A percentile compares a stretch with the other conserved stretches of the same genome.
These are phyloP conservation scores for Diplocarpon rosae DNA, from an alignment of 2,329 filamentous ascomycete genomes.

Conservation along the genomic window DNA sequence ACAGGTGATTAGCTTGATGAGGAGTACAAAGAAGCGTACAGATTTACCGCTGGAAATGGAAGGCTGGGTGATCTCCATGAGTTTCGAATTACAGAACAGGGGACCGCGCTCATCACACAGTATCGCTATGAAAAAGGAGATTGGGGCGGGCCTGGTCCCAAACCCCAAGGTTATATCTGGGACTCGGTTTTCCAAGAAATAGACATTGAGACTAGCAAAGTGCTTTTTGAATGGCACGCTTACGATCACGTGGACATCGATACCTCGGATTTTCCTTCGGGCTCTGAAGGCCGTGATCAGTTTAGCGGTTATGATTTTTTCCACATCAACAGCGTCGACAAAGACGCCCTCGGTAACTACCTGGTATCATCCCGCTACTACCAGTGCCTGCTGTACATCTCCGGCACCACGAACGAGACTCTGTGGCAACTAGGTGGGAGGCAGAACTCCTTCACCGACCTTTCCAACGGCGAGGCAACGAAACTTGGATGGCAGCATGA, in stretches of 20 bases:
- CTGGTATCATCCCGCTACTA: constrained; percentile 35
- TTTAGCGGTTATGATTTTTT: constrained; percentile 26
- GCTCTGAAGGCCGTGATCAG: neutral
- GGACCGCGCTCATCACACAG: constrained; percentile 33
- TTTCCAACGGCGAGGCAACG: constrained; percentile 29
- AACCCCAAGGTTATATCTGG: constrained; percentile 27
- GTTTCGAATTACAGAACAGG: constrained; percentile 32
- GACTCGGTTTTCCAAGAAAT: constrained; percentile 38
- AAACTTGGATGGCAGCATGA: constrained; percentile 39
- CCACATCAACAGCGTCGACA: constrained; percentile 29
- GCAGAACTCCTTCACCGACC: constrained; percentile 30
- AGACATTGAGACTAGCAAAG: constrained; percentile 35
- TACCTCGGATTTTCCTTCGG: constrained; percentile 1
- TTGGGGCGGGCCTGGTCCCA: constrained; percentile 19
- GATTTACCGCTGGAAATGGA: constrained; percentile 28
- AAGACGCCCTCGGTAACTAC: constrained; percentile 32
- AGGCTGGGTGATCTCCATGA: constrained; percentile 34
- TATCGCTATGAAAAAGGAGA: constrained; percentile 31
- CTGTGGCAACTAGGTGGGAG: constrained; percentile 36
- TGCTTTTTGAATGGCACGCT: constrained; percentile 41
- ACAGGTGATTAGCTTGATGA: constrained; percentile 16
- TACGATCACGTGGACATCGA: constrained; percentile 9
- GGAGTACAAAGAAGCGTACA: constrained; percentile 27
- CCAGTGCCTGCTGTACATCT: constrained; percentile 32
- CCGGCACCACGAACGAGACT: constrained; percentile 32